Evolutionary conservation across 169 alveolate species (phyloP).

Genomic region (Cryptosporidium viatorum): DNA sequence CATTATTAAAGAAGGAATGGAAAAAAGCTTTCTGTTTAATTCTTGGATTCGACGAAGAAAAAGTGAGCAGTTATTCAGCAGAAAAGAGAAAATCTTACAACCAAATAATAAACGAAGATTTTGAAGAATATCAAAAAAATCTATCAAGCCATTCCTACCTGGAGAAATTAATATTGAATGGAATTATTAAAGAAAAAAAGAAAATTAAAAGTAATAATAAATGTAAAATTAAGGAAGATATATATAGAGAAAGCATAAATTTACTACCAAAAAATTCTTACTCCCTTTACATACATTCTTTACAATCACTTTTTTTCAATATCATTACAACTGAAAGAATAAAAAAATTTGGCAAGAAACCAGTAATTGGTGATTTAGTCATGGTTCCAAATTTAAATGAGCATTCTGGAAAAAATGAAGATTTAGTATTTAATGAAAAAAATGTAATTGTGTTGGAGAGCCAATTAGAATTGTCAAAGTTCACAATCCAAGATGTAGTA

Average conservation of each 20-base stretch:
- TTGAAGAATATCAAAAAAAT: constrained; percentile 47
- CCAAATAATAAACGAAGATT: constrained; percentile 15
- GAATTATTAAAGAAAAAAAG: constrained; percentile 73
- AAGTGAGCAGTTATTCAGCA: neutral
- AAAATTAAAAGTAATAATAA: constrained; percentile 59
- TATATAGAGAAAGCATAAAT: constrained; percentile 84
- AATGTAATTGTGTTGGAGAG: constrained; percentile 81
- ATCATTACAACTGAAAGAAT: constrained; percentile 87
- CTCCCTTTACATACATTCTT: constrained; percentile 91
- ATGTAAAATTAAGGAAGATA: constrained; percentile 72
- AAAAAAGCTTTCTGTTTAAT: constrained; percentile 81
- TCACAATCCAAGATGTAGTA: constrained; percentile 89
- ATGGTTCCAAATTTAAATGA: constrained; percentile 81
- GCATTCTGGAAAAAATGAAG: constrained; percentile 76
- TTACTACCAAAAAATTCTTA: constrained; percentile 87
- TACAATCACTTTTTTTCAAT: constrained; percentile 92
- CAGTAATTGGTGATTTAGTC: constrained; percentile 84
- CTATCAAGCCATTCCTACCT: constrained; percentile 75
- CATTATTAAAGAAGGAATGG: constrained; percentile 85
- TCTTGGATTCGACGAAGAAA: constrained; percentile 72
- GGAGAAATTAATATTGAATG: constrained; percentile 41
- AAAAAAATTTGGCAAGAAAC: constrained; percentile 86
- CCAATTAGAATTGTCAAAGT: constrained; percentile 84
- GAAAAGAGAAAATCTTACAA: constrained; percentile 5
- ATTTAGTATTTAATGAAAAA: constrained; percentile 69